A percentile compares a stretch with the other conserved stretches of the same genome.
Evolutionary conservation across 1,139 yeast genomes (phyloP).

Genomic region (Debaryomycetaceae sp.): DNA sequence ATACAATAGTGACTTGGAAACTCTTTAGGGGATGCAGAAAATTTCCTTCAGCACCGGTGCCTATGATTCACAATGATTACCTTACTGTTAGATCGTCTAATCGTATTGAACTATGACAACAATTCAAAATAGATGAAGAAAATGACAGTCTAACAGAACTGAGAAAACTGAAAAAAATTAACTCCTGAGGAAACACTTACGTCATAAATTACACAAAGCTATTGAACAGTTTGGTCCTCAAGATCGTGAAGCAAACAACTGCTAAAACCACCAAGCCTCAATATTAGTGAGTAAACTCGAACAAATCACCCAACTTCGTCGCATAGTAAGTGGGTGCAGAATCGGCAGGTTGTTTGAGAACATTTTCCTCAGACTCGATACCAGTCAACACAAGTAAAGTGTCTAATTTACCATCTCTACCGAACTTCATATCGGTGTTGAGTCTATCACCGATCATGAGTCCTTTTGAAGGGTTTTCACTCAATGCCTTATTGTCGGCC

Average conservation of each 20-base stretch:
- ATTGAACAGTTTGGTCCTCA: neutral
- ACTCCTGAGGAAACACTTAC: neutral
- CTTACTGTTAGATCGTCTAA: too few relatives aligned
- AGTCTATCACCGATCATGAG: slow-evolving; percentile 95
- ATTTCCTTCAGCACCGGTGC: too few relatives aligned
- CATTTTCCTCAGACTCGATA: slow-evolving; percentile 70
- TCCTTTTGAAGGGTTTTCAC: slow-evolving; percentile 57
- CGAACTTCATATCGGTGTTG: slow-evolving; percentile 93
- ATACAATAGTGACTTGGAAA: too few relatives aligned
- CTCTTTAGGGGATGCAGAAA: too few relatives aligned
- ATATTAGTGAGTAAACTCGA: slow-evolving; percentile 35
- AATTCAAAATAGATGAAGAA: too few relatives aligned
- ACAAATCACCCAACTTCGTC: slow-evolving; percentile 71
- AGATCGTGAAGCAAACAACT: too few relatives aligned
- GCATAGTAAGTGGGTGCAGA: slow-evolving; percentile 70
- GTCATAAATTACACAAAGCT: neutral
- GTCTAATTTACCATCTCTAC: slow-evolving; percentile 76
- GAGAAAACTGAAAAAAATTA: neutral
- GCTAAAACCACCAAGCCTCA: neutral
- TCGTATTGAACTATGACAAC: too few relatives aligned
- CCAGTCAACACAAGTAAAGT: slow-evolving; percentile 89
- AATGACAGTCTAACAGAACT: too few relatives aligned
- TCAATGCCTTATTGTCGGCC: slow-evolving; percentile 51
- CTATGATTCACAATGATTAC: too few relatives aligned
- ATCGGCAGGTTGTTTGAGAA: slow-evolving; percentile 35